Percentiles rank a stretch among this genome's conserved stretches.
phyloP scores from a whole-genome alignment of 805 yeast genomes.

The Candida methanosorbosa region DNA sequence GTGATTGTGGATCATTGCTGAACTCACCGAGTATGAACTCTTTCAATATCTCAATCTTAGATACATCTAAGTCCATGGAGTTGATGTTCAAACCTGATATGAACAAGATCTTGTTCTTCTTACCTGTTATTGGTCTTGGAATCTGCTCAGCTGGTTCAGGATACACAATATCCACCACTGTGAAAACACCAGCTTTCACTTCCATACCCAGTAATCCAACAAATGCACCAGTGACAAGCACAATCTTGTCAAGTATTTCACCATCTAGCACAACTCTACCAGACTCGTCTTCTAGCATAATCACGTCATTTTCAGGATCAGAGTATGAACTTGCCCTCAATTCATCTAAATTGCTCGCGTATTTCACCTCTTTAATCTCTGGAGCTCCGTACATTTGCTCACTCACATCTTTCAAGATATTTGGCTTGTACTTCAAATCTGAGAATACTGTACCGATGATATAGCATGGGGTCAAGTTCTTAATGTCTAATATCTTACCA shows the following conservation, averaged over 20 bases:
- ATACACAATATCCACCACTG: constrained; percentile 69
- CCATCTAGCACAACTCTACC: constrained; percentile 73
- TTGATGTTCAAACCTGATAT: constrained; percentile 67
- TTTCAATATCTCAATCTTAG: constrained; percentile 46
- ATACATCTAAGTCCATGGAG: constrained; percentile 32
- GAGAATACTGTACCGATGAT: constrained; percentile 80
- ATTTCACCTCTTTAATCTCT: constrained; percentile 22
- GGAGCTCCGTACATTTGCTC: constrained; percentile 43
- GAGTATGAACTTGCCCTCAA: constrained; percentile 35
- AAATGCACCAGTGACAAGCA: constrained; percentile 83
- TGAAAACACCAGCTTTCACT: constrained; percentile 72
- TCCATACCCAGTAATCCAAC: constrained; percentile 85
- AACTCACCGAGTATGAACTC: constrained; percentile 70
- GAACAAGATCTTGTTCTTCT: constrained; percentile 45
- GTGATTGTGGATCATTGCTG: constrained; percentile 15
- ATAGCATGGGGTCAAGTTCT: constrained; percentile 60
- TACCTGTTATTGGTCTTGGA: constrained; percentile 15
- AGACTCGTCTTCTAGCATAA: constrained; percentile 85
- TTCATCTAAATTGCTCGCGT: constrained; percentile 27
- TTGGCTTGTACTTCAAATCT: constrained; percentile 79
- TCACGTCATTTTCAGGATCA: constrained; percentile 46
- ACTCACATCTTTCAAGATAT: constrained; percentile 75
- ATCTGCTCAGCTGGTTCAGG: constrained; percentile 59
- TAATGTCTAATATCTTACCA: constrained; percentile 53
- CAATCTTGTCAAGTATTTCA: constrained; percentile 48